Base-by-base conservation (phyloP, 2,329 filamentous ascomycete genomes). In the Monilinia polystroma region DNA sequence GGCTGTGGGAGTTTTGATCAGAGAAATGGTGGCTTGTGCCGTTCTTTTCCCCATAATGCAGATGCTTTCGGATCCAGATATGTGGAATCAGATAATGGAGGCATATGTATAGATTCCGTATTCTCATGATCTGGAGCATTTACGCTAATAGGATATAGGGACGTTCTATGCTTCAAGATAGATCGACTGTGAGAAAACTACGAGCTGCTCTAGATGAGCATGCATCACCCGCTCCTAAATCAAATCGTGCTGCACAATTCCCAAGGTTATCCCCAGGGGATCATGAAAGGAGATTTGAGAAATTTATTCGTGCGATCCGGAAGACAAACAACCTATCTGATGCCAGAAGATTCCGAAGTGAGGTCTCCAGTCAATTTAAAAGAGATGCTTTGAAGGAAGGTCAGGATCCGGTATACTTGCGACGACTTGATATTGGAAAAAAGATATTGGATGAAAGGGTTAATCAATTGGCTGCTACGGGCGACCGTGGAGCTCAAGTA, bases 1-100 rank as follows among this genome's bases (percentile, higher is more conserved):
- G 68, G 87, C 91, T 53, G 93, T 97, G 10, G 87, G 86, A 43
- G 90, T 89, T 47, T 81, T 99, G 64, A 85, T 97, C 68, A 88
- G 91, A 72, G 96, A 99, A 79, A 89, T 99, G 68, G 87, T 97
- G n/a, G 84, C 92, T 29, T 97, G 95, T 77, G 92, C 92, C n/a
- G 89, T 99, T 51, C 81, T 99, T 49, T 88, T 87, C 53, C 95
- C 95, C 0, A 81, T 96, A 29, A 83, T 97, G 75, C 87, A 90
- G 73, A 81, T 93, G 69, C 81, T 99, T 23, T 87, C 91, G 6
- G 94, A 99, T 72, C 93, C 96, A 1, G 96, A 99, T 79, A 96
- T 90, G 11, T 99, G 94, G 94, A 98, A 99, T 74, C 93, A 97
- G 77, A 79, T 97, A 68, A 92, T 98, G 84, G 94, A 98, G 78